Base-by-base conservation (phyloP, 1,284 basidiomycete species). In the Ceratobasidium theobromae region DNA sequence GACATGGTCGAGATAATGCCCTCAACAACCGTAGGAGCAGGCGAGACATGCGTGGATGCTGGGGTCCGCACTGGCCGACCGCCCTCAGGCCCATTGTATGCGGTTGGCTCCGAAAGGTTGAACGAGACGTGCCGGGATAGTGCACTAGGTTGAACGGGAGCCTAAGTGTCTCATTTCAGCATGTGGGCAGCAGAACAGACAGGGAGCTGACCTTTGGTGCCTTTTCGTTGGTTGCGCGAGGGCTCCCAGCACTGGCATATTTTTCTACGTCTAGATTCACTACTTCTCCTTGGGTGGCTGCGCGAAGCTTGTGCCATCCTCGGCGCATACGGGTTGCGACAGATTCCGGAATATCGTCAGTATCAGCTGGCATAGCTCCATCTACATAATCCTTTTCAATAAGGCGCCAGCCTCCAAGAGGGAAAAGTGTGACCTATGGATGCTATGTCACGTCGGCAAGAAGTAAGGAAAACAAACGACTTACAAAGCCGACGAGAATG, bases 341-440 rank as follows among this genome's bases (percentile, higher is more conserved):
- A 46, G 41, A 35, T 48, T 68, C 71, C 60, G 78, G 77, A 4
- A 86, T 75, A 66, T 83, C 80, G 30, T 80, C 75, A 58, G 84
- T 81, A 1, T 86, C 75, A 53, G 87, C 85, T 0, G 86, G 84
- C 25, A 33, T 33, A 28, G 49, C 11, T 12, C 30, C 30, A 30
- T 45, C 87, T 8, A 78, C 77, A 69, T 80, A 88, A 70, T 88
- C 86, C 76, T 79, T 81, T 12, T 79, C 80, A 35, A 89, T 76
- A 70, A 80, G 77, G 4, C 76, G 77, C 68, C 79, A 76, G 1
- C 79, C 83, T 11, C 86, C 86, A 51, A 83, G 72, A 0, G 87
- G 84, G 71, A 88, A 89, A 4, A 88, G 76, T 0, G 84, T 84
- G 8, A 87, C 72, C 86, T 87, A 33, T 30, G 4, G 27, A 30